These are phyloP conservation scores for Coelastrella sp. DNA, from an alignment of 139 green algal species.

Conservation along the genomic window DNA sequence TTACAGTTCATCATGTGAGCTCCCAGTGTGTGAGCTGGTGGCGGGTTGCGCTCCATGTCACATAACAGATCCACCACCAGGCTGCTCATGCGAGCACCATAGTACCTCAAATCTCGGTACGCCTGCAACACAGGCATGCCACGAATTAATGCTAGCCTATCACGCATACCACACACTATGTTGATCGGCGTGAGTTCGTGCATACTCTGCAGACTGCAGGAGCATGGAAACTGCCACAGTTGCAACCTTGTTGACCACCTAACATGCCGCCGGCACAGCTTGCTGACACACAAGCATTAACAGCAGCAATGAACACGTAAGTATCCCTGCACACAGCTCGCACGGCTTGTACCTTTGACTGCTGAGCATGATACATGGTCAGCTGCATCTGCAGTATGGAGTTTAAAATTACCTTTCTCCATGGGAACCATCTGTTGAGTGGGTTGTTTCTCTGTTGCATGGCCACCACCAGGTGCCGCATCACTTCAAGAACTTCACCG, in stretches of 20 bases:
- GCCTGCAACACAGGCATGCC: constrained; percentile 8
- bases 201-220: neutral
- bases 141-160: too few species aligned
- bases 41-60: constrained; percentile 35
- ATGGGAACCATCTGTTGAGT: constrained; percentile 56
- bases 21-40: constrained; percentile 37
- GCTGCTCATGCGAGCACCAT: constrained; percentile 23
- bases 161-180: too few species aligned
- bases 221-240: neutral
- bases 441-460: constrained; percentile 51
- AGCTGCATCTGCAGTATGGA: neutral
- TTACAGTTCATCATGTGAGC: constrained; percentile 37
- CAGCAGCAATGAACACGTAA: too few species aligned
- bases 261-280: too few species aligned
- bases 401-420: constrained; percentile 33
- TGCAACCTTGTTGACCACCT: neutral
- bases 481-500: constrained; percentile 36
- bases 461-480: constrained; percentile 36
- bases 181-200: too few species aligned
- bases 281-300: too few species aligned
- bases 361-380: too few species aligned
- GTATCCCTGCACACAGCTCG: too few species aligned
- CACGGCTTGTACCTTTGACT: too few species aligned
- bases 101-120: constrained; percentile 5
- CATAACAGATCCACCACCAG: constrained; percentile 31